Base-by-base conservation (phyloP, 306 rosid genomes). In the Adenanthera pavonina region DNA sequence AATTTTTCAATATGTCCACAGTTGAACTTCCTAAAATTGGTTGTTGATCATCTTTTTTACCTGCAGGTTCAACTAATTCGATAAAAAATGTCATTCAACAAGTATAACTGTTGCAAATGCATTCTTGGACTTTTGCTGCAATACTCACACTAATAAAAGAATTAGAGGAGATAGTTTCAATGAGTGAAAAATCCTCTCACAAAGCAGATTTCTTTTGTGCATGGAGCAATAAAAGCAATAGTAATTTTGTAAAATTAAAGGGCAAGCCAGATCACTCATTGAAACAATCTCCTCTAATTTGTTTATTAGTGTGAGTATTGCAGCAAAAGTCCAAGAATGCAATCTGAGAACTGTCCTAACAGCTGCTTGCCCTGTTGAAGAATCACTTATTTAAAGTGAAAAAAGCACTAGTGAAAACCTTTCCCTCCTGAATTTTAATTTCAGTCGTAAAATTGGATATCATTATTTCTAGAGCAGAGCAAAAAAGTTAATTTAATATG, bases 271-370 rank as follows among this genome's bases (percentile, higher is more conserved):
- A 25, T 25, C 30, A 25, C 30, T 25, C 30, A 25, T 25, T 25
- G 30, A 25, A 25, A 25, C 30, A 0, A 25, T 25, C 38, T 66
- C 8, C 72, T 70, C 60, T 46, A 25, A 38, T 46, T 52, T 14
- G 20, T 30, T 76, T 64, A 19, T 47, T 53, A 72, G 35, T 47
- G 33, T 17, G 17, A 53, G 25, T 14, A 16, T 53, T 44, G 41
- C 49, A 76, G 34, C 77, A 53, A 64, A 64, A 52, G 75, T 79
- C 61, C 75, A 57, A 74, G 38, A 62, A 75, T 72, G 53, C 52
- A 10, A 65, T 49, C 35, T 67, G 73, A 68, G 34, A 72, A 77
- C 53, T 60, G 60, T 72, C 46, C 47, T 34, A 16, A 30, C 30
- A 38, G n/a, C 40, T 40, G 20, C 64, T 46, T 59, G 51, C 0